Base-by-base conservation (phyloP, 805 yeast genomes). In the Candida nitratophila region DNA sequence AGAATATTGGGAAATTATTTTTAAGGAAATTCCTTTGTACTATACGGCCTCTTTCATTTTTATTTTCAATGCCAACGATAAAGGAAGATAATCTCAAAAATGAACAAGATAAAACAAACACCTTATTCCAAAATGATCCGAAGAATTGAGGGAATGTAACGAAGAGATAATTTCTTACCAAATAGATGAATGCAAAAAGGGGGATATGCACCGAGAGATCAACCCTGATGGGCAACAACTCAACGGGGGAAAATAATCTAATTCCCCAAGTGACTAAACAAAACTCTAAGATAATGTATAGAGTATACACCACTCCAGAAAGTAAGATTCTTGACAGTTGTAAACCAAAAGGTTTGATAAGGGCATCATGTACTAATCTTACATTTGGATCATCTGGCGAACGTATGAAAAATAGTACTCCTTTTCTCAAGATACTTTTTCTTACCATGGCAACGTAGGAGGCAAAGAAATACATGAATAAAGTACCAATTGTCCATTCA, bases 331-430 rank as follows among this genome's bases (percentile, higher is more conserved):
- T 72, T 26, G 83, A 78, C 20, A 90, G 49, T 59, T 93, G 97
- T 39, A 83, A 66, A 9, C 63, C 50, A 54, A 91, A 74, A 1
- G 96, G 86, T 51, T 85, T 79, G 46, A 85, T 83, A 43, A 93
- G 63, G 1, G 96, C 93, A 58, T 90, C 96, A 51, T 88, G 91
- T 36, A 91, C 74, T 12, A 93, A 76, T 51, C 91, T 79, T 39
- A 88, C 81, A 53, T 86, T 84, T 34, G 96, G 96, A 59, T 93
- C 97, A 53, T 89, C 96, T 4, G 96, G 96, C 20, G 96, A 88
- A 53, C 96, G 76, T 47, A 93, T 85, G 66, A 93, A 93, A 61
- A 80, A 93, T 39, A 93, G 69, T 9, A 87, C 96, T 12, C 99
- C 99, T 0, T 85, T 83, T 44, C 99, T 75, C 46, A 91, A 71